Conservation (phyloP, 306 rosid species). For the Vicia villosa region DNA sequence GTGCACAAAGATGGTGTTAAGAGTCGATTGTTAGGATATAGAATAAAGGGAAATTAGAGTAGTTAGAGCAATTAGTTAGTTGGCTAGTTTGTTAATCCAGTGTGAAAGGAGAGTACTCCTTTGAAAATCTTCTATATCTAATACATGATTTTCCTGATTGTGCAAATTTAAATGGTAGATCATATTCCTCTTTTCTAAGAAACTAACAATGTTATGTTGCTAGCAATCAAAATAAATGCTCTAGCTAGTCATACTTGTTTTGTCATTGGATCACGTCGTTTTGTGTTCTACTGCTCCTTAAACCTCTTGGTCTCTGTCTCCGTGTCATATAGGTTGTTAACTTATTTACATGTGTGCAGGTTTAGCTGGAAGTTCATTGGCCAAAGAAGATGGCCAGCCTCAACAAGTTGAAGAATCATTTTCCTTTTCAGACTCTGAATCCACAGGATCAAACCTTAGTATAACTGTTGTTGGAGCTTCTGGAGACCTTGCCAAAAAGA, state of each 20-base stretch:
- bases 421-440: conserved; percentile 47
- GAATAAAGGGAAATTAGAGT: not conserved
- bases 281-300: not conserved
- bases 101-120: not conserved
- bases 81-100: not conserved
- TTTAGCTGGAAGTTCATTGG: conserved; percentile 57
- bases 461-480: conserved; percentile 97
- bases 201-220: not conserved
- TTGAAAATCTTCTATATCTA: not conserved
- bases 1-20: not conserved
- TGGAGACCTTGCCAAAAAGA: conserved; percentile 97
- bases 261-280: not conserved
- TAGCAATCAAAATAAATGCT: not conserved
- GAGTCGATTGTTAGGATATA: not conserved
- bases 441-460: conserved; percentile 60
- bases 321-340: not conserved
- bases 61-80: not conserved
- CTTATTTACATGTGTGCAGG: conserved; percentile 42
- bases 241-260: not conserved
- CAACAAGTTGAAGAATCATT: conserved; percentile 45
- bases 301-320: not conserved
- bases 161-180: not conserved
- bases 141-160: not conserved
- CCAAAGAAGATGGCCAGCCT: conserved; percentile 46
- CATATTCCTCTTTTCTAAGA: not conserved